These are phyloP conservation scores for Stromatinia cepivora DNA, from an alignment of 2,329 filamentous ascomycete genomes.

Conservation along the genomic window DNA sequence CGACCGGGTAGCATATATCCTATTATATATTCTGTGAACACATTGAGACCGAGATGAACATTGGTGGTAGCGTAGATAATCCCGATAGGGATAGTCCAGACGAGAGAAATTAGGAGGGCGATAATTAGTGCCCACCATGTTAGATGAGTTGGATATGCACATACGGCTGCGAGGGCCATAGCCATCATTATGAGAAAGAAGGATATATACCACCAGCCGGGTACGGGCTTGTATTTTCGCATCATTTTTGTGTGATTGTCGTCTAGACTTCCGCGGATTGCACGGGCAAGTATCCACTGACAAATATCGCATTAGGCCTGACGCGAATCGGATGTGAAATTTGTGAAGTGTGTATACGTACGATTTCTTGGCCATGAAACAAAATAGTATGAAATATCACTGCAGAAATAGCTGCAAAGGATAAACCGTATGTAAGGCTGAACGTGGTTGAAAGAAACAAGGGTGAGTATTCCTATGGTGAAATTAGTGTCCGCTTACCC, in stretches of 20 bases:
- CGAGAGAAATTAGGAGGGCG: slow-evolving; percentile 37
- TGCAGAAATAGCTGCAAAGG: slow-evolving; percentile 69
- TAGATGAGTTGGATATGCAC: slow-evolving; percentile 26
- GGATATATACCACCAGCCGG: slow-evolving; percentile 57
- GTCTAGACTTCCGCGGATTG: slow-evolving; percentile 51
- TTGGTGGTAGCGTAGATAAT: slow-evolving; percentile 71
- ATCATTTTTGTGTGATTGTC: slow-evolving; percentile 52
- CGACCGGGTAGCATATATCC: slow-evolving; percentile 72
- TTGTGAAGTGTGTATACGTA: neutral
- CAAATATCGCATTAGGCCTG: neutral
- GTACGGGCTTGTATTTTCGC: slow-evolving; percentile 55
- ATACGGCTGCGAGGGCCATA: slow-evolving; percentile 37
- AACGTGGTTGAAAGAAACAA: slow-evolving; percentile 73
- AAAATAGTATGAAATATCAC: slow-evolving; percentile 67
- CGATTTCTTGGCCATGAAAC: slow-evolving; percentile 67
- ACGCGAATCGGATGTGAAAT: neutral
- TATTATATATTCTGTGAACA: slow-evolving; percentile 71
- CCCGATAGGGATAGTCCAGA: slow-evolving; percentile 58
- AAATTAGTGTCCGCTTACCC: slow-evolving; percentile 34
- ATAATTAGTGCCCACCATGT: slow-evolving; percentile 37
- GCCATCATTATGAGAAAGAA: slow-evolving; percentile 51
- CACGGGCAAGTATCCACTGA: slow-evolving; percentile 59
- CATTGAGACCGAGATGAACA: slow-evolving; percentile 70
- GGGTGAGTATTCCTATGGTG: slow-evolving; percentile 70
- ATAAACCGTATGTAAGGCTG: slow-evolving; percentile 67